These are phyloP conservation scores for Coniochaeta ligniaria DNA, from an alignment of 2,329 filamentous ascomycete genomes.

Conservation along the genomic window DNA sequence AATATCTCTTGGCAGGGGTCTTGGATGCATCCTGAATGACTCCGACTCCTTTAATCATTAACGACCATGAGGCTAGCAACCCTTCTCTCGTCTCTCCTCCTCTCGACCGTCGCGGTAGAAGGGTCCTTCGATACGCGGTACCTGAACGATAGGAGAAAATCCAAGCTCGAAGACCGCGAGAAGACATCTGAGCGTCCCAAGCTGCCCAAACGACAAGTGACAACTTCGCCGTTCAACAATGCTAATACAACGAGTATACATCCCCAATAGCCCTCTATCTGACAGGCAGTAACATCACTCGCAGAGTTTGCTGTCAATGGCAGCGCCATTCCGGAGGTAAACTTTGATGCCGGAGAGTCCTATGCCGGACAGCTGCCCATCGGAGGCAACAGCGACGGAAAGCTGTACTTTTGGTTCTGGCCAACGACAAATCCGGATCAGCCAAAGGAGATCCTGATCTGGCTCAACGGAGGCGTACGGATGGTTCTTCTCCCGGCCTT, in stretches of 20 bases:
- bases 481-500: not conserved
- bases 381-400: conserved; percentile 30
- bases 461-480: conserved; percentile 41
- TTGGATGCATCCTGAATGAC: not conserved
- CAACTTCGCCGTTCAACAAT: not conserved
- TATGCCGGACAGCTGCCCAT: conserved; percentile 55
- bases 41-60: not conserved
- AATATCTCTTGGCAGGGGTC: not conserved
- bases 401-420: conserved; percentile 61
- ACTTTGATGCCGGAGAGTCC: conserved; percentile 58
- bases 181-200: not conserved
- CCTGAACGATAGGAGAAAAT: not conserved
- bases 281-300: not conserved
- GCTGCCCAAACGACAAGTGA: not conserved
- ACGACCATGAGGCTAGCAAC: not conserved
- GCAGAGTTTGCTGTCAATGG: conserved; percentile 57
- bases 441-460: conserved; percentile 51
- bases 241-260: not conserved
- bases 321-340: conserved; percentile 53
- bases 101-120: not conserved
- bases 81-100: not conserved
- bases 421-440: conserved; percentile 41
- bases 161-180: not conserved
- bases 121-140: not conserved
- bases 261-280: not conserved